Percentiles rank a stretch among this genome's conserved stretches.
Evolutionary conservation across 345 rosid species (phyloP).

Genomic region (Eucalyptus erythrocorys): DNA sequence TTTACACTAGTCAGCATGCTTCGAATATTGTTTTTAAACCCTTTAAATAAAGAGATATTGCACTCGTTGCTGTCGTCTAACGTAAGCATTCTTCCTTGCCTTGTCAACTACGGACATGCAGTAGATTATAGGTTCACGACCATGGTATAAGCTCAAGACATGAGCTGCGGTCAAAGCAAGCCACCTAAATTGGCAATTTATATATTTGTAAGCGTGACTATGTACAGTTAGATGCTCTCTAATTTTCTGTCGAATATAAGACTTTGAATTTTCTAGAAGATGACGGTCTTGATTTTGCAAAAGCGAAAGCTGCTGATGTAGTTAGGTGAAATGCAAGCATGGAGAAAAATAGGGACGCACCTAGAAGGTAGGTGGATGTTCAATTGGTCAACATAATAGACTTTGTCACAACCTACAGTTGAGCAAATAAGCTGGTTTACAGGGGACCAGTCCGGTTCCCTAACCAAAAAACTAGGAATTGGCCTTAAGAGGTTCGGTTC

Average conservation of each 20-base stretch:
- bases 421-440: background rate
- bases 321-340: background rate
- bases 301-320: background rate
- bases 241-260: background rate
- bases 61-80: background rate
- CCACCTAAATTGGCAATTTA: background rate
- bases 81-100: background rate
- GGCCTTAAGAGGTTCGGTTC: background rate
- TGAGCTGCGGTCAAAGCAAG: background rate
- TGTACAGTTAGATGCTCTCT: background rate
- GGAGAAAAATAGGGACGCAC: background rate
- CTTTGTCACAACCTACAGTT: background rate
- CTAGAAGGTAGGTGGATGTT: background rate
- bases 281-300: background rate
- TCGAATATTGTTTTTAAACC: background rate
- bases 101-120: background rate
- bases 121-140: background rate
- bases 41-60: background rate
- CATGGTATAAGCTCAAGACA: background rate
- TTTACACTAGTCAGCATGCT: background rate
- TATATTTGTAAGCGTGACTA: background rate
- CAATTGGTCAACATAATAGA: background rate
- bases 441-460: rapidly evolving
- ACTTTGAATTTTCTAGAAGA: background rate
- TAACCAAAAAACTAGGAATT: background rate